These are phyloP conservation scores for Phytophthora constricta DNA, from an alignment of 352 stramenopile species.

Conservation along the genomic window DNA sequence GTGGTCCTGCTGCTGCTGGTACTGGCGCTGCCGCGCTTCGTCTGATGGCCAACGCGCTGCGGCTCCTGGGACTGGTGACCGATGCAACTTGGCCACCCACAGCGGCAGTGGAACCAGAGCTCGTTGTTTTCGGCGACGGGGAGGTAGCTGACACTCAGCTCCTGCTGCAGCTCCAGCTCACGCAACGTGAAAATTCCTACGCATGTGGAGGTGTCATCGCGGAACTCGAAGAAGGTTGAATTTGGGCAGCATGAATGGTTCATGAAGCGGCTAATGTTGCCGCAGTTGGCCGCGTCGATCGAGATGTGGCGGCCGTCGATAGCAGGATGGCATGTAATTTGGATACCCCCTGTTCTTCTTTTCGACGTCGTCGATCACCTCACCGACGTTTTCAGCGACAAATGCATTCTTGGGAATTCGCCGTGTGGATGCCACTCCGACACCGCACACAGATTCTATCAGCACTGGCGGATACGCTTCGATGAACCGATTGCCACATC, in stretches of 20 bases:
- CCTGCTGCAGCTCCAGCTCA: not conserved
- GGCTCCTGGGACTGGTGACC: no score
- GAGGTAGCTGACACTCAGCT: not conserved
- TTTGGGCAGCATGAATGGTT: slow-evolving; percentile 13
- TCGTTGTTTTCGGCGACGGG: not conserved
- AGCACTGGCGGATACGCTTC: not conserved
- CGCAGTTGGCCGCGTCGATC: not conserved
- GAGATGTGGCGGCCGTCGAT: not conserved
- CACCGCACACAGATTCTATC: not conserved
- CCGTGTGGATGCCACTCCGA: not conserved
- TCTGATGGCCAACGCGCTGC: no score
- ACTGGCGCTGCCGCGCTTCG: no score
- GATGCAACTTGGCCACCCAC: not conserved
- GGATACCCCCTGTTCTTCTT: not conserved
- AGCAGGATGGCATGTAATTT: not conserved
- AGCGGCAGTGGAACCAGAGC: not conserved
- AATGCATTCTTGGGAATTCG: not conserved
- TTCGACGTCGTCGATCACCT: not conserved
- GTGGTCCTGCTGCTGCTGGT: no score
- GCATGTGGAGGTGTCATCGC: not conserved
- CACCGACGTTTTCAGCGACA: slow-evolving; percentile 1
- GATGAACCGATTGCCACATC: slow-evolving; percentile 7
- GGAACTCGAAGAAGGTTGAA: not conserved
- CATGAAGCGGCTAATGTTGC: slow-evolving; percentile 1
- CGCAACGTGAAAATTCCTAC: not conserved